Conservation (phyloP, 139 green algal species). For the Penium margaritaceum region DNA sequence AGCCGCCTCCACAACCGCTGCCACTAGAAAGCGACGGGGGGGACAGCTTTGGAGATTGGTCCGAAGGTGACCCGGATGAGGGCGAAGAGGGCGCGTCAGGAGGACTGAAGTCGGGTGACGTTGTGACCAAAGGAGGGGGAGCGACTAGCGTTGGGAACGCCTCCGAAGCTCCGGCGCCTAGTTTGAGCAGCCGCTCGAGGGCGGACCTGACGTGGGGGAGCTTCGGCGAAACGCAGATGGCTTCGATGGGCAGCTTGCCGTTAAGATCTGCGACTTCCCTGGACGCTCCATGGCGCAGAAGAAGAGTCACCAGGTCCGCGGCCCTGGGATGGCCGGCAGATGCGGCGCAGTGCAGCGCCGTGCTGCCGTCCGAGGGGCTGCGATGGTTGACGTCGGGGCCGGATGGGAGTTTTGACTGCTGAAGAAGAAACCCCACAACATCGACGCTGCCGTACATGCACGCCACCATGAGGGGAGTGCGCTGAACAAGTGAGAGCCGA, state of each 20-base stretch:
- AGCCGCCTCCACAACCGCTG: no score
- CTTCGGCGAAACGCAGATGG: conserved; percentile 26
- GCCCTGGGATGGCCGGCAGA: conserved; percentile 23
- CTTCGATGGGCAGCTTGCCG: conserved; percentile 35
- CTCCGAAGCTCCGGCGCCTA: no score
- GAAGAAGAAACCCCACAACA: conserved; percentile 20
- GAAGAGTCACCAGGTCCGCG: conserved; percentile 34
- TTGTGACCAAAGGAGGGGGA: neutral
- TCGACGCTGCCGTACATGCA: conserved; percentile 15
- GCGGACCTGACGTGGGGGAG: conserved; percentile 21
- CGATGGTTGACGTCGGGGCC: conserved; percentile 6
- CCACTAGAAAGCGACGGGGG: no score
- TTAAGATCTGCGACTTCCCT: conserved; percentile 24
- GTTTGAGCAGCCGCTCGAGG: conserved; percentile 22
- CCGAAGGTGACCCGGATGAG: no score
- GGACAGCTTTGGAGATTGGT: no score
- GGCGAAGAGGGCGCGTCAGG: no score
- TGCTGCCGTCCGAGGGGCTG: conserved; percentile 19
- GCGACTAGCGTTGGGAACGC: neutral
- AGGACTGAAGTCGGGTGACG: no score
- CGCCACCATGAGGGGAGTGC: conserved; percentile 22
- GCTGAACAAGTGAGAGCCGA: no score
- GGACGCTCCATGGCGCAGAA: conserved; percentile 42
- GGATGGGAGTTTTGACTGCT: neutral
- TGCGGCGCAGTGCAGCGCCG: conserved; percentile 47